Evolutionary conservation across 1,284 basidiomycete genomes (phyloP).

Genomic region (Rhodotorula glutinis): DNA sequence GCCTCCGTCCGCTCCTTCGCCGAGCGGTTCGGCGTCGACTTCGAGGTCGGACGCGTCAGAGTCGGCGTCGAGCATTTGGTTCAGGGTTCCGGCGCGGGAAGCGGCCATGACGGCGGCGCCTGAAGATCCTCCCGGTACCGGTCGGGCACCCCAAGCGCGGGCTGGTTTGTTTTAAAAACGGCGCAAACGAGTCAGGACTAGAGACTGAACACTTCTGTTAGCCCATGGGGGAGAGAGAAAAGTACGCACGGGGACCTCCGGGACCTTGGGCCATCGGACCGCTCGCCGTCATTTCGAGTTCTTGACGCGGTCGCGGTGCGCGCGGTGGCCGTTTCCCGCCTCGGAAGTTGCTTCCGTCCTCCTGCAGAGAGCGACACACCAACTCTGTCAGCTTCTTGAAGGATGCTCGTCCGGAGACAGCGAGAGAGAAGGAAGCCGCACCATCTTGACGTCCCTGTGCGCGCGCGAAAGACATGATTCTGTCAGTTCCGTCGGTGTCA

Average conservation of each 20-base stretch:
- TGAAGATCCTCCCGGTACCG: conserved; percentile 9
- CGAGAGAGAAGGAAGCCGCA: background rate
- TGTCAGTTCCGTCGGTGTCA: too few species aligned
- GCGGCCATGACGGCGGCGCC: conserved; percentile 40
- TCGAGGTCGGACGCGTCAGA: conserved; percentile 36
- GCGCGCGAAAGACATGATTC: too few species aligned
- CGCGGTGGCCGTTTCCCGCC: conserved; percentile 20
- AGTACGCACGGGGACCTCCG: conserved; percentile 33
- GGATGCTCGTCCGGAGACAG: too few species aligned
- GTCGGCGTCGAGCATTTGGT: conserved; percentile 26
- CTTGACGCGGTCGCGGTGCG: conserved; percentile 16
- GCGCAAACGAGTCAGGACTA: background rate
- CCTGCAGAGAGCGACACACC: conserved; percentile 5
- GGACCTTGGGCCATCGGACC: conserved; percentile 42
- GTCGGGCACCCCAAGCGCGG: conserved; percentile 16
- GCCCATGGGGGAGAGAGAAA: too few species aligned
- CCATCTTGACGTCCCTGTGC: conserved; percentile 38
- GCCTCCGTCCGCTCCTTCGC: conserved; percentile 11
- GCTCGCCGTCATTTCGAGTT: conserved; percentile 38
- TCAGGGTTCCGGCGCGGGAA: conserved; percentile 29
- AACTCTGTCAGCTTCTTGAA: background rate
- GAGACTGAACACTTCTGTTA: background rate
- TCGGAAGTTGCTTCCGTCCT: conserved; percentile 17
- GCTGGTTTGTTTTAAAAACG: conserved; percentile 9
- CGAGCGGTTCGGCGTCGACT: conserved; percentile 23